These are phyloP conservation scores for Populus euphratica DNA, from an alignment of 345 rosid genomes.

Conservation along the genomic window DNA sequence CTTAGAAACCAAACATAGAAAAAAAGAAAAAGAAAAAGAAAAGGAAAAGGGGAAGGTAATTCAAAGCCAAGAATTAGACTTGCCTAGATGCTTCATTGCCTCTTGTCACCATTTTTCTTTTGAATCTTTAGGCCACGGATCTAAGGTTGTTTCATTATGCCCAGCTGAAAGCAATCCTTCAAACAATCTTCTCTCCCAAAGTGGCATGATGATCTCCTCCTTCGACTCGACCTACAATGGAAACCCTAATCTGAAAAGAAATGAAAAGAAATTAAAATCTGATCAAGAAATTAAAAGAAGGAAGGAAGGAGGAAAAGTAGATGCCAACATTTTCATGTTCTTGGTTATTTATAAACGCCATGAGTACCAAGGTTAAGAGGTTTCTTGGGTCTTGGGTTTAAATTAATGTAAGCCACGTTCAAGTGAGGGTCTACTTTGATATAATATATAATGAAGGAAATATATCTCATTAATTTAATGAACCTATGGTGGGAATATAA, in stretches of 20 bases:
- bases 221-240: neutral
- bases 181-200: neutral
- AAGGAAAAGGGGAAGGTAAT: slow-evolving; percentile 1
- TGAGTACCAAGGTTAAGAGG: neutral
- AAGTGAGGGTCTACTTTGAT: slow-evolving; percentile 14
- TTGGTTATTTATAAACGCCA: slow-evolving; percentile 3
- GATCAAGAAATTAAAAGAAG: neutral
- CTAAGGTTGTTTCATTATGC: neutral
- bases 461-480: neutral
- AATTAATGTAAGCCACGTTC: slow-evolving; percentile 3
- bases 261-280: neutral
- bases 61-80: slow-evolving; percentile 63
- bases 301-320: neutral
- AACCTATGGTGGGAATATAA: slow-evolving; percentile 27
- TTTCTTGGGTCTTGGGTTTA: slow-evolving; percentile 13
- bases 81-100: slow-evolving; percentile 50
- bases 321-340: neutral
- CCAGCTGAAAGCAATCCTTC: neutral
- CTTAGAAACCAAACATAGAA: slow-evolving; percentile 33
- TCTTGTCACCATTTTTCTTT: slow-evolving; percentile 8
- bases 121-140: slow-evolving; percentile 22
- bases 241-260: neutral
- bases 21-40: neutral
- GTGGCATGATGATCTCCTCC: slow-evolving; percentile 2
- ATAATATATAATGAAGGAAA: neutral